Conservation (phyloP, 768 basidiomycete species). For the Termitomyces sp. region DNA sequence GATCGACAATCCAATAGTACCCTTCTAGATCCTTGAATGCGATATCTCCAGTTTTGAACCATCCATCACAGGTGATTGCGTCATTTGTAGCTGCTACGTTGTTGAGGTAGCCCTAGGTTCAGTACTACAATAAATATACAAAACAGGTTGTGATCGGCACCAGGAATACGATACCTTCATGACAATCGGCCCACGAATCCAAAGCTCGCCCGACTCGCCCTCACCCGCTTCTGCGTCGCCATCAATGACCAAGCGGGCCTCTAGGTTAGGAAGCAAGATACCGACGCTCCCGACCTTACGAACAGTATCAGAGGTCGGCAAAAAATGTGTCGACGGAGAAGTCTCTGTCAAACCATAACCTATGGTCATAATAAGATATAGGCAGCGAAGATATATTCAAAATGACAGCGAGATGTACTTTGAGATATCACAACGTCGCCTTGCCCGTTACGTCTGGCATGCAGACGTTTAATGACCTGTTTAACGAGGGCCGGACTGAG, state of each 20-base stretch:
- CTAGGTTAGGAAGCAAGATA: conserved; percentile 63
- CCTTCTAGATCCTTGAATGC: conserved; percentile 62
- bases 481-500: conserved; percentile 57
- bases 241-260: conserved; percentile 65
- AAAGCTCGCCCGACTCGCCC: conserved; percentile 72
- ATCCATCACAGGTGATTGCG: conserved; percentile 65
- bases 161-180: conserved; percentile 61
- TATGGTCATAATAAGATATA: conserved; percentile 16
- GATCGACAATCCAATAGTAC: conserved; percentile 68
- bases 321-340: conserved; percentile 61
- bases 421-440: conserved; percentile 39
- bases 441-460: conserved; percentile 32
- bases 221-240: conserved; percentile 47
- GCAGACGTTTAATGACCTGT: conserved; percentile 35
- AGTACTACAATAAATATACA: neutral
- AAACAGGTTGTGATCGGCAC: neutral
- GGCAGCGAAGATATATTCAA: neutral
- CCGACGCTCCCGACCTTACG: conserved; percentile 65
- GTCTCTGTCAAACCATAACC: conserved; percentile 84
- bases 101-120: conserved; percentile 62
- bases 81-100: conserved; percentile 65
- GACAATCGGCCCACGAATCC: conserved; percentile 70
- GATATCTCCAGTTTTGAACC: conserved; percentile 91
- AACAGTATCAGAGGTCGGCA: conserved; percentile 34
- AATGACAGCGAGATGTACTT: conserved; percentile 23